phyloP scores from a whole-genome alignment of 2,329 filamentous ascomycete species.

The Cladosporium phlei region DNA sequence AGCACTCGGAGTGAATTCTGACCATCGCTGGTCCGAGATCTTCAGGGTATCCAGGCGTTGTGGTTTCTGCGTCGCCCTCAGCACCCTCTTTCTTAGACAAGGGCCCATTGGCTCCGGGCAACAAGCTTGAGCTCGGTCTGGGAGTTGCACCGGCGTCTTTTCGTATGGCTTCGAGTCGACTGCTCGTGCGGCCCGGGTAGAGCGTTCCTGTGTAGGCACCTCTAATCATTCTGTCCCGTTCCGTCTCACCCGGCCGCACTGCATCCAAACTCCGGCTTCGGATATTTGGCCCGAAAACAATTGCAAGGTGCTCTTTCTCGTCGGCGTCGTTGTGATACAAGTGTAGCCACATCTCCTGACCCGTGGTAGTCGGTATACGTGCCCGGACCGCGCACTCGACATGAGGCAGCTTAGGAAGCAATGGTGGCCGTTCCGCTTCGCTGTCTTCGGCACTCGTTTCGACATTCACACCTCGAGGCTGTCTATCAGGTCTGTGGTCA shows the following conservation, averaged over 20 bases:
- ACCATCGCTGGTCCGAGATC: conserved; percentile 63
- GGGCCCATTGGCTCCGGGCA: conserved; percentile 20
- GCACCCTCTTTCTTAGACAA: conserved; percentile 19
- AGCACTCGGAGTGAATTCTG: conserved; percentile 95
- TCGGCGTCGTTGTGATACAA: conserved; percentile 90
- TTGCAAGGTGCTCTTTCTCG: conserved; percentile 92
- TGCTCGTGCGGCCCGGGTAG: conserved; percentile 77
- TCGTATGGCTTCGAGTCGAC: conserved; percentile 55
- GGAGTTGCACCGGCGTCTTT: conserved; percentile 33
- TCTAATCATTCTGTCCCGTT: conserved; percentile 86
- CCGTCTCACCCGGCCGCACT: conserved; percentile 69
- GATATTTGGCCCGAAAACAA: conserved; percentile 88
- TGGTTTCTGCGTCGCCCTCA: conserved; percentile 20
- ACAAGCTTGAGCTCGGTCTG: conserved; percentile 18
- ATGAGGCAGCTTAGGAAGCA: conserved; percentile 70
- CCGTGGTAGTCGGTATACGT: conserved; percentile 84
- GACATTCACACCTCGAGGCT: conserved; percentile 41
- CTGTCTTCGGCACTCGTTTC: conserved; percentile 18
- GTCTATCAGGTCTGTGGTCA: conserved; percentile 31
- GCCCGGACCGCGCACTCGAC: conserved; percentile 95
- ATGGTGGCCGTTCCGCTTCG: conserved; percentile 50
- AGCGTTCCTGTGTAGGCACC: conserved; percentile 87
- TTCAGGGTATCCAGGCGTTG: conserved; percentile 24
- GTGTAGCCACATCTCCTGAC: conserved; percentile 95
- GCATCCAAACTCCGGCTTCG: conserved; percentile 67